Base-by-base conservation (phyloP, 352 stramenopile genomes). In the Pythium coloratum region DNA sequence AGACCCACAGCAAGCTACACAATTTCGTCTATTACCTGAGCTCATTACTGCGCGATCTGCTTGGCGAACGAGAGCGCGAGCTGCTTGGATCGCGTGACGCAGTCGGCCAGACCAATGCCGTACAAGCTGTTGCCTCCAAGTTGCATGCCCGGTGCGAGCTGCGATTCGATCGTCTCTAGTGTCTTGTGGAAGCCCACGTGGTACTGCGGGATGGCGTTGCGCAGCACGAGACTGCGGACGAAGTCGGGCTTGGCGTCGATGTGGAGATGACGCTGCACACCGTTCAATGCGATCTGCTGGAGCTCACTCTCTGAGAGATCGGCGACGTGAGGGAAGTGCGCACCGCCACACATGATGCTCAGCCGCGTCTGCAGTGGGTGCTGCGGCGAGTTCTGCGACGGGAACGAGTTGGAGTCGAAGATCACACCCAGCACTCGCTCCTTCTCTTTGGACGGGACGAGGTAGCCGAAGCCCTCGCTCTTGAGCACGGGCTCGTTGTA, bases 401-500 rank as follows among this genome's bases (percentile, higher is more conserved):
- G 89, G 60, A 97, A 97, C 30, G 88, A 88, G 62, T 93, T 92
- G 50, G 86, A 95, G 80, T 97, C 89, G 69, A 90, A 97, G 20
- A 97, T 86, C 54, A 92, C 84, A 7, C 88, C 89, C 12, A 96
- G 78, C 28, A 96, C 75, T 28, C 80, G 77, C 62, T 96, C 73
- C 34, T 79, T 78, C 64, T 95, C 85, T 18, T 71, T 78, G 14
- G 76, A 85, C 4, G 89, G 89, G 18, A 97, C 78, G 49, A 97
- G 78, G 55, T 97, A 94, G 18, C 89, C 89, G 61, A 97, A 97
- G 40, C 89, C 89, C n/a, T 86, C 76, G 10, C 66, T 85, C 56
- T 70, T 44, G 32, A 95, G 71, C 66, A 92, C 73, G 18, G 77
- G 65, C 0, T 76, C 67, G 38, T 91, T 69, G 69, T 84, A 97